Conservation (phyloP, 2,329 filamentous ascomycete species). For the Sclerotinia trifoliorum region DNA sequence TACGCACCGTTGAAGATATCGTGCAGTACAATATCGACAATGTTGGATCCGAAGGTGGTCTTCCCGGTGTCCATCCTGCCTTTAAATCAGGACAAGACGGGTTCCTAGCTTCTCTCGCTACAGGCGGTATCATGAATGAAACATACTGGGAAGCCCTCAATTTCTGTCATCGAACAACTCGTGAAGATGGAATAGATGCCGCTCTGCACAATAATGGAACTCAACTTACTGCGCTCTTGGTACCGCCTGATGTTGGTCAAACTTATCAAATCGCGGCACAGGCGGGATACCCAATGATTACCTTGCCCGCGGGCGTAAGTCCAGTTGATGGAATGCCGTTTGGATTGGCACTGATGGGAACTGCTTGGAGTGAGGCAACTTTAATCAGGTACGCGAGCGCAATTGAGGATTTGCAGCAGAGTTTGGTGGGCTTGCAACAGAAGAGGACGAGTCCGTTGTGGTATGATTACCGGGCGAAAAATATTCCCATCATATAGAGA, state of each 20-base stretch:
- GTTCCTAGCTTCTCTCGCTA: constrained; percentile 61
- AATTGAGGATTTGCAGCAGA: constrained; percentile 56
- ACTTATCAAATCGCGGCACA: constrained; percentile 70
- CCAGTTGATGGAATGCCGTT: constrained; percentile 58
- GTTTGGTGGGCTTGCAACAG: constrained; percentile 42
- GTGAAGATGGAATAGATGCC: constrained; percentile 67
- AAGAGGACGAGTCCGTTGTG: constrained; percentile 52
- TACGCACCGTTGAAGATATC: constrained; percentile 60
- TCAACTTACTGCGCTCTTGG: constrained; percentile 60
- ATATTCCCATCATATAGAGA: constrained; percentile 41
- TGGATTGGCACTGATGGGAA: constrained; percentile 58
- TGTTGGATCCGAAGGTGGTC: constrained; percentile 64
- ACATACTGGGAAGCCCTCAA: constrained; percentile 66
- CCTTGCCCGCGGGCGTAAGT: constrained; percentile 61
- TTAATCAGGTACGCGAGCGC: constrained; percentile 62
- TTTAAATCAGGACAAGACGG: constrained; percentile 71
- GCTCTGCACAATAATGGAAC: constrained; percentile 52
- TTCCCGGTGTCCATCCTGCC: constrained; percentile 59
- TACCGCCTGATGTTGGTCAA: constrained; percentile 67
- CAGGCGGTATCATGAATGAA: constrained; percentile 59
- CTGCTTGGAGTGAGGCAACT: constrained; percentile 57
- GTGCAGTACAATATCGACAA: constrained; percentile 64
- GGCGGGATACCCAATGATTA: constrained; percentile 72
- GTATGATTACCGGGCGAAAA: constrained; percentile 50
- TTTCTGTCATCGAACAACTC: constrained; percentile 57